These are phyloP conservation scores for Isabelozyma pseudorhagii DNA, from an alignment of 805 yeast genomes.

Conservation along the genomic window DNA sequence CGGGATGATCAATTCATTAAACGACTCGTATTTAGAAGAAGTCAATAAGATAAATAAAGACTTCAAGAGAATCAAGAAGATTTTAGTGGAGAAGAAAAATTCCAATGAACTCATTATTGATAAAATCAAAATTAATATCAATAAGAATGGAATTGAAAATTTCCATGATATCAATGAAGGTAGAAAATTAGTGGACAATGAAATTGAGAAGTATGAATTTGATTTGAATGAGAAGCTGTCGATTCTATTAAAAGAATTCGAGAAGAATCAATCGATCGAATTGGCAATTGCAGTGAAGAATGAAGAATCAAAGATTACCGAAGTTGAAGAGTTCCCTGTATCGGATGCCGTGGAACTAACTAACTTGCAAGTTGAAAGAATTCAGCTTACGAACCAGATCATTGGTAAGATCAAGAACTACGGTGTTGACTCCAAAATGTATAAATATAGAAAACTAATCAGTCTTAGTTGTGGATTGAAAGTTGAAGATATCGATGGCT, in stretches of 20 bases:
- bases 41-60: conserved; percentile 38
- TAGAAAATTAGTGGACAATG: conserved; percentile 13
- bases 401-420: conserved; percentile 41
- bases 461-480: conserved; percentile 74
- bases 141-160: conserved; percentile 26
- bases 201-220: conserved; percentile 10
- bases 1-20: conserved; percentile 46
- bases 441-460: conserved; percentile 75
- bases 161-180: conserved; percentile 26
- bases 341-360: conserved; percentile 34
- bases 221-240: conserved; percentile 13
- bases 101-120: conserved; percentile 29
- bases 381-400: conserved; percentile 41
- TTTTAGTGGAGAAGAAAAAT: conserved; percentile 51
- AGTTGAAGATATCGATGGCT: conserved; percentile 74
- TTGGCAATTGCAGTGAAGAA: conserved; percentile 27
- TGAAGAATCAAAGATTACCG: conserved; percentile 27
- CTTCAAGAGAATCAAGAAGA: conserved; percentile 21
- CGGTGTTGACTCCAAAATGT: conserved; percentile 54
- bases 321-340: conserved; percentile 9
- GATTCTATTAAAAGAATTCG: conserved; percentile 26
- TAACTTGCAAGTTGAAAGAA: conserved; percentile 51
- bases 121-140: conserved; percentile 23
- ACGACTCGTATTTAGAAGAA: conserved; percentile 52
- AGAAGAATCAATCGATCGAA: conserved; percentile 43